Evolutionary conservation across 208 protist species (phyloP).

Genomic region (Sergeia podlipaevii): DNA sequence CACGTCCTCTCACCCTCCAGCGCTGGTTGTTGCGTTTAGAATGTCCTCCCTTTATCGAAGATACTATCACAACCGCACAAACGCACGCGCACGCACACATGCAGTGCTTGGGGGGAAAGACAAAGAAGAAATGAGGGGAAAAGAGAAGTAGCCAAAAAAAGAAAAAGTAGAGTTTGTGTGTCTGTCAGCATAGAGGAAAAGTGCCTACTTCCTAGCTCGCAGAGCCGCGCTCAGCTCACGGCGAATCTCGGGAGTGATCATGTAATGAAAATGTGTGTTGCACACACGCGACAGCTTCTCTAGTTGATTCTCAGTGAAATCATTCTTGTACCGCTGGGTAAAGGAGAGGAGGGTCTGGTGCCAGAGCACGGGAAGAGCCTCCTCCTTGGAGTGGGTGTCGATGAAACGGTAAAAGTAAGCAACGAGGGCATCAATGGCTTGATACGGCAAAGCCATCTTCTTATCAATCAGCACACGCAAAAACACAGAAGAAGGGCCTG

Average conservation of each 20-base stretch:
- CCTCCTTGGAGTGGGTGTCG: constrained; percentile 64
- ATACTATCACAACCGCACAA: too few species aligned
- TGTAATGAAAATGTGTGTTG: constrained; percentile 84
- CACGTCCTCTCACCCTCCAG: not conserved
- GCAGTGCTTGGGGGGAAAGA: too few species aligned
- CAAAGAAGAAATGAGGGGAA: too few species aligned
- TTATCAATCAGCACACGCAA: constrained; percentile 97
- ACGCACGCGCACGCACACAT: too few species aligned
- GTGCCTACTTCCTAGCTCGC: constrained; percentile 13
- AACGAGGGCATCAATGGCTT: constrained; percentile 95
- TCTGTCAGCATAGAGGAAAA: too few species aligned
- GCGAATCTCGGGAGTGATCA: constrained; percentile 84
- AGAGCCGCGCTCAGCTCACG: constrained; percentile 64
- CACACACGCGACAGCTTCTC: constrained; percentile 68
- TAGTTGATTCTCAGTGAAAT: constrained; percentile 76
- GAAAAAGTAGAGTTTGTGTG: too few species aligned
- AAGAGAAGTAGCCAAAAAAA: too few species aligned
- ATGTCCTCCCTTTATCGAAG: not conserved
- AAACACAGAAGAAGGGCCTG: constrained; percentile 91
- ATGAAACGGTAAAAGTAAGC: constrained; percentile 94
- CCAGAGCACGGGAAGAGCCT: constrained; percentile 96
- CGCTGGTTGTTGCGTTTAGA: not conserved
- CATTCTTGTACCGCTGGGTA: constrained; percentile 83
- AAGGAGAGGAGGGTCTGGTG: constrained; percentile 96
- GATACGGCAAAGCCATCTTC: constrained; percentile 96